These are phyloP conservation scores for Schizosaccharomyces japonicus DNA, from an alignment of 805 yeast species.

Conservation along the genomic window DNA sequence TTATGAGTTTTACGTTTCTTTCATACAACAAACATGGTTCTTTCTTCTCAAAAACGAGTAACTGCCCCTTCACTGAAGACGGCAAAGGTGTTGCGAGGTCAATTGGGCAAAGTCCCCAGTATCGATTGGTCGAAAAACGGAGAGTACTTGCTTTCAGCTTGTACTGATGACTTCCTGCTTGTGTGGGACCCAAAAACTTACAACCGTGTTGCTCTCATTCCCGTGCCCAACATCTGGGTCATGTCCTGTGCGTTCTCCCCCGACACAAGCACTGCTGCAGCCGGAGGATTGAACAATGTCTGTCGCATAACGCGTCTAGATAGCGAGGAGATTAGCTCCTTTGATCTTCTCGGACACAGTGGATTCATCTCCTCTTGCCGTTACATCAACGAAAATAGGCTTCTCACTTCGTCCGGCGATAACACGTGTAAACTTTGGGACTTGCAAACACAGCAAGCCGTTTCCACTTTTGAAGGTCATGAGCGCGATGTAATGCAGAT, in stretches of 20 bases:
- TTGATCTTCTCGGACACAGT: constrained; percentile 31
- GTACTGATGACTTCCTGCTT: constrained; percentile 69
- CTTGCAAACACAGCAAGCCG: constrained; percentile 30
- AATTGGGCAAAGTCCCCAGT: constrained; percentile 47
- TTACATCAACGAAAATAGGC: constrained; percentile 31
- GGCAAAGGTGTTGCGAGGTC: constrained; percentile 25
- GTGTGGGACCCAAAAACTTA: constrained; percentile 65
- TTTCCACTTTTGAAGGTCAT: constrained; percentile 18
- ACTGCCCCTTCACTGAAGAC: too few species aligned
- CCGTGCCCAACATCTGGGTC: constrained; percentile 58
- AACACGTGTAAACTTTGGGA: constrained; percentile 67
- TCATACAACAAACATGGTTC: too few species aligned
- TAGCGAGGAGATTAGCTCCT: constrained; percentile 8
- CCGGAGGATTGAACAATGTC: constrained; percentile 62
- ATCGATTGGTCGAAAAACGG: constrained; percentile 47
- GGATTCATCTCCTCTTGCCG: constrained; percentile 60
- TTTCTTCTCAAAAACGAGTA: too few species aligned
- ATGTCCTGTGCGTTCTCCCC: constrained; percentile 53
- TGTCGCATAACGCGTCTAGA: constrained; percentile 23
- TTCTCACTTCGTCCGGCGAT: constrained; percentile 63
- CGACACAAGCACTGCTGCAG: constrained; percentile 39
- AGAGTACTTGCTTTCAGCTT: constrained; percentile 38
- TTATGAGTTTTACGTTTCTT: too few species aligned
- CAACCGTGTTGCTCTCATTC: constrained; percentile 42
- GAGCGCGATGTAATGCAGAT: constrained; percentile 28